A percentile compares a stretch with the other conserved stretches of the same genome.
phyloP scores from a whole-genome alignment of 345 rosid species.

The Adansonia digitata region DNA sequence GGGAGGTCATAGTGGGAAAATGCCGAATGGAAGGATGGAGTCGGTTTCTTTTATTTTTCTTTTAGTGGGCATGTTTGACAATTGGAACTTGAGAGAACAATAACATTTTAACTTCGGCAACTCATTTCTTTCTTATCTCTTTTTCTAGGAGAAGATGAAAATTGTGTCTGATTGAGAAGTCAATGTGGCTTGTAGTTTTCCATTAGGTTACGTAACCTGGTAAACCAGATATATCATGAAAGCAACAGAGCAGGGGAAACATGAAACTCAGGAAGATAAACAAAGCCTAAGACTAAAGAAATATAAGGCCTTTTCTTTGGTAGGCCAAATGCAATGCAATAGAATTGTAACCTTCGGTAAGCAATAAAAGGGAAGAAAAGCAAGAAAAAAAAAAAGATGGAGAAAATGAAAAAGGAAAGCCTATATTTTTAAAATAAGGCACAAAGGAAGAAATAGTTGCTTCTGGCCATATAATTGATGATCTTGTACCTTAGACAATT shows the following conservation, averaged over 20 bases:
- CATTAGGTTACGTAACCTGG: neutral
- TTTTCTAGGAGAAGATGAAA: neutral
- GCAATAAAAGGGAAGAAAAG: neutral
- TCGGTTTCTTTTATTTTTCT: neutral
- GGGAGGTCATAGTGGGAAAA: too few relatives aligned
- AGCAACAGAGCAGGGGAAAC: neutral
- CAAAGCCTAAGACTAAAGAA: too few relatives aligned
- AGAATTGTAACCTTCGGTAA: neutral
- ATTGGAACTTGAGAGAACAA: neutral
- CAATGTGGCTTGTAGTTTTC: slow-evolving; percentile 3
- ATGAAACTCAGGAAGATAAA: neutral
- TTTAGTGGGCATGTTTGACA: neutral
- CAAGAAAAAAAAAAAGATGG: too few relatives aligned
- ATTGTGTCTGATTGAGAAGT: neutral
- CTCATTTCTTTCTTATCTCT: neutral
- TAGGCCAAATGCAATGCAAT: neutral
- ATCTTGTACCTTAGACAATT: neutral
- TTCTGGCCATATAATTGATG: neutral
- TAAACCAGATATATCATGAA: neutral
- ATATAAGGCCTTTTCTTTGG: neutral
- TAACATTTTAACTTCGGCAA: neutral
- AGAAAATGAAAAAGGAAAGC: too few relatives aligned
- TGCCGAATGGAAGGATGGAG: too few relatives aligned
- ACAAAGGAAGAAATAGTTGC: too few relatives aligned
- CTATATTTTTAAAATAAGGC: too few relatives aligned